phyloP scores from a whole-genome alignment of 225 moss, liverwort and hornwort species.

The Pseudisothecium myosuroides region DNA sequence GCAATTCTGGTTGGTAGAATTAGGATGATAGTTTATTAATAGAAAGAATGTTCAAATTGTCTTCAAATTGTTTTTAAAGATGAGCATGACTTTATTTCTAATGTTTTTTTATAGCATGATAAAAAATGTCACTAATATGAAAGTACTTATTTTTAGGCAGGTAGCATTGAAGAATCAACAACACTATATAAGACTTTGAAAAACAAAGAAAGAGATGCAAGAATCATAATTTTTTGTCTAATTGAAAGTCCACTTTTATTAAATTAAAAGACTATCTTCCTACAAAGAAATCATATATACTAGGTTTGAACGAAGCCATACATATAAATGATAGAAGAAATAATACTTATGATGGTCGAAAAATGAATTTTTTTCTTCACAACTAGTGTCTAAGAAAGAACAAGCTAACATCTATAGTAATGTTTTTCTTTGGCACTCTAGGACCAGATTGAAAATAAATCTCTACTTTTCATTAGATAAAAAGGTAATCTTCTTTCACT shows the following conservation, averaged over 20 bases:
- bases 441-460: background rate
- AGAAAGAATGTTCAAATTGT: background rate
- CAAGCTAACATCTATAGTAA: background rate
- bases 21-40: background rate
- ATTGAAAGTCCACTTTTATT: background rate
- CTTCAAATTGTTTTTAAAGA: background rate
- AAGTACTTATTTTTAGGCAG: background rate
- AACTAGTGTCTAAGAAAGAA: background rate
- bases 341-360: background rate
- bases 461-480: background rate
- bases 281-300: too few species aligned
- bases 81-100: background rate
- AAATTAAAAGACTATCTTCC: background rate
- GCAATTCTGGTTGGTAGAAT: background rate
- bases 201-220: background rate
- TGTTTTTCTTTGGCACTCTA: fast-evolving
- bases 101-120: background rate
- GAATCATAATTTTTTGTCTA: background rate
- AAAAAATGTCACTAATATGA: too few species aligned
- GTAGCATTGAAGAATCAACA: background rate
- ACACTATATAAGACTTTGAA: background rate
- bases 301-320: background rate
- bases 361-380: too few species aligned
- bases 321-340: background rate
- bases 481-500: background rate